phyloP scores from a whole-genome alignment of 805 yeast species.

The Nadsonia fulvescens region DNA sequence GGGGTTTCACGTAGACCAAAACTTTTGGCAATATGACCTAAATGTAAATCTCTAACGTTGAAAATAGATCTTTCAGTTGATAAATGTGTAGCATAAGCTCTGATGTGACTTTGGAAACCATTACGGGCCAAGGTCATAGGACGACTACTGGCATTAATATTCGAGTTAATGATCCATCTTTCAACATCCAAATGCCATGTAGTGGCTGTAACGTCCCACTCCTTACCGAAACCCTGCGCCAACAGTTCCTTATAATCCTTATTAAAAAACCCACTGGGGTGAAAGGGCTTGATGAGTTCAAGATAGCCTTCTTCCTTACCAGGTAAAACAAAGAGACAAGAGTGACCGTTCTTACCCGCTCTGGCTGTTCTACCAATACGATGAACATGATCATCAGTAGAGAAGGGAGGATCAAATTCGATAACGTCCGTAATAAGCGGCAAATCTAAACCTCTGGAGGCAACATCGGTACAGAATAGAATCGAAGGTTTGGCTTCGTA shows the following conservation, averaged over 20 bases:
- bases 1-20: slow-evolving; percentile 94
- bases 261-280: slow-evolving; percentile 34
- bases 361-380: slow-evolving; percentile 97
- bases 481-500: slow-evolving; percentile 32
- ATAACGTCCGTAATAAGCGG: slow-evolving; percentile 73
- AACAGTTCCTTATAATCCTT: slow-evolving; percentile 24
- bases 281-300: slow-evolving; percentile 39
- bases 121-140: slow-evolving; percentile 52
- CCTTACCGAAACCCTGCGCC: slow-evolving; percentile 20
- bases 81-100: slow-evolving; percentile 93
- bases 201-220: slow-evolving; percentile 89
- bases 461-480: slow-evolving; percentile 91
- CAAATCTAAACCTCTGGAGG: slow-evolving; percentile 88
- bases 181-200: slow-evolving; percentile 89
- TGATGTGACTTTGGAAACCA: slow-evolving; percentile 74
- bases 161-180: slow-evolving; percentile 66
- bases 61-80: slow-evolving; percentile 62
- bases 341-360: slow-evolving; percentile 76
- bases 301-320: slow-evolving; percentile 77
- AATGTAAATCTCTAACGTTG: slow-evolving; percentile 65
- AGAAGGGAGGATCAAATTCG: slow-evolving; percentile 90
- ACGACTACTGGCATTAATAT: slow-evolving; percentile 16
- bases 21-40: slow-evolving; percentile 91
- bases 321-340: slow-evolving; percentile 67
- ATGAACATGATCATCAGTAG: slow-evolving; percentile 87